Base-by-base conservation (phyloP, 768 basidiomycete species). In the Panaeolus cyanescens region DNA sequence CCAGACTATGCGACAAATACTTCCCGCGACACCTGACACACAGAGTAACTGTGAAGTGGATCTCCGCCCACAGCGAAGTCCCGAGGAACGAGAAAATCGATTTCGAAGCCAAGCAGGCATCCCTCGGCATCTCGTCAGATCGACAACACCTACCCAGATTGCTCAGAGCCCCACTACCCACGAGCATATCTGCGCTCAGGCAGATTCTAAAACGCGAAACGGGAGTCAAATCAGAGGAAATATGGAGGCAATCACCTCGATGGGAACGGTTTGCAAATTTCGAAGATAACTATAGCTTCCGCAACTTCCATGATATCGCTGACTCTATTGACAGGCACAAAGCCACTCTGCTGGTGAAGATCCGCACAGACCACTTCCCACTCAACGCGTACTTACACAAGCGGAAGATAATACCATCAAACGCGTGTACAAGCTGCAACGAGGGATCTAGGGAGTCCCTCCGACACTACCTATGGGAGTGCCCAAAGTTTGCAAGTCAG, bases 81-180 rank as follows among this genome's bases (percentile, higher is more conserved):
- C n/a, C 19, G n/a, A 69, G 73, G 3, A 75, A 76, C 39, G 68
- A 73, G 54, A 17, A 28, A 55, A 72, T 64, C 4, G 73, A 77
- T 40, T 34, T 54, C 32, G 67, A 66, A n/a, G 74, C 73, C 1
- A 73, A 71, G 53, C 50, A 55, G 9, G 69, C 67, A 30, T 65
- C 67, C 2, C 32, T 22, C 3, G 63, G 50, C 3, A 15, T 32
- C 37, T 7, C 59, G 13, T 61, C 54, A 55, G 22, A 32, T 22
- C 9, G 36, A 12, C 5, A 58, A 2, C 31, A 62, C 5, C 64
- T 69, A 1, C 70, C 68, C 0, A 32, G 28, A 1, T 13, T 54
- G 1, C 60, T 68, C 1, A 10, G 55, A 13, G 9, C 17, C 9
- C 17, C 12, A 1, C 59, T 67, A 0, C 58, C 60, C 17, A 61